phyloP scores from a whole-genome alignment of 2,329 filamentous ascomycete species.

The Arthrobotrys musiformis region DNA sequence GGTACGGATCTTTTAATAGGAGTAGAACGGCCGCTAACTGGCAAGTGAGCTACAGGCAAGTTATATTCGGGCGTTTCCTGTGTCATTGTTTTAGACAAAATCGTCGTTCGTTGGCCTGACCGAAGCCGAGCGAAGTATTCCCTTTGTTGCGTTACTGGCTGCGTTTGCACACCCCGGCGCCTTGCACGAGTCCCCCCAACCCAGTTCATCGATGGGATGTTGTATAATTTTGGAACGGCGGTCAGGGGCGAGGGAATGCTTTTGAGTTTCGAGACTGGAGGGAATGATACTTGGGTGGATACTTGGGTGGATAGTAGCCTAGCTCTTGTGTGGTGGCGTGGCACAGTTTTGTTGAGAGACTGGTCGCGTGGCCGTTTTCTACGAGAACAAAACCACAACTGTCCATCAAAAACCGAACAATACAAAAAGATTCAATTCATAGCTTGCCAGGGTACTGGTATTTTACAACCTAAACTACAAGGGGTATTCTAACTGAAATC shows the following conservation, averaged over 20 bases:
- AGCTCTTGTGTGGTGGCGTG: background rate
- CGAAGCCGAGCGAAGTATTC: conserved; percentile 1
- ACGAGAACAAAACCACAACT: background rate
- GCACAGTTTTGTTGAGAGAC: too few relatives aligned
- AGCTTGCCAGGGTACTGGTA: background rate
- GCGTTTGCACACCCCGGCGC: background rate
- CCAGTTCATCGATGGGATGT: conserved; percentile 8
- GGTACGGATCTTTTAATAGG: background rate
- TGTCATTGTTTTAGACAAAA: background rate
- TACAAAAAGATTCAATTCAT: background rate
- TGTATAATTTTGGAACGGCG: background rate
- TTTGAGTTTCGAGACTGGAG: too few relatives aligned
- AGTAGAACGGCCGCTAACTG: background rate
- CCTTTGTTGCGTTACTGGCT: background rate
- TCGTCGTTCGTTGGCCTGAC: background rate
- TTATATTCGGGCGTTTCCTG: background rate
- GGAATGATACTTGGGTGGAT: too few relatives aligned
- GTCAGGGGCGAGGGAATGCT: background rate
- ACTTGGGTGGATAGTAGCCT: background rate
- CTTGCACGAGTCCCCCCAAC: conserved; percentile 7
- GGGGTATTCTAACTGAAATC: conserved; percentile 17
- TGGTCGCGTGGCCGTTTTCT: too few relatives aligned
- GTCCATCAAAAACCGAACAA: background rate
- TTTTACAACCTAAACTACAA: conserved; percentile 17
- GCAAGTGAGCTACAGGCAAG: background rate